Percentiles rank a stretch among this genome's conserved stretches.
Conservation (phyloP, 2,329 filamentous ascomycete species). For the Rhynchosporium graminicola region DNA sequence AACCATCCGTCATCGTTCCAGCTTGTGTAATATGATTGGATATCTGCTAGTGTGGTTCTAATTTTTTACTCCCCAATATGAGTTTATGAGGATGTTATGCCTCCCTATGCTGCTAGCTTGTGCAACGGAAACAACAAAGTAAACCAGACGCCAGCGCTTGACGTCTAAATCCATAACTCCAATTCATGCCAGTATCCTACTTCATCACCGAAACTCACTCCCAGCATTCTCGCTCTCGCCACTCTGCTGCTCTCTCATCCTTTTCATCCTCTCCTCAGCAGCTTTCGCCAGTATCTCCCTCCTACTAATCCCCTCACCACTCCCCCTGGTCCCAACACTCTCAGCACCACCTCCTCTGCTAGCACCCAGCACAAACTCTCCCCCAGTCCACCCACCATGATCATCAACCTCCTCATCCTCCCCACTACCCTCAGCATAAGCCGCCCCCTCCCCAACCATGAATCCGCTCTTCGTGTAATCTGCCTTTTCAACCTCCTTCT, state of each 20-base stretch:
- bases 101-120: too few species aligned
- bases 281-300: conserved; percentile 75
- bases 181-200: too few species aligned
- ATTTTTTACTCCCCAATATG: too few species aligned
- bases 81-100: too few species aligned
- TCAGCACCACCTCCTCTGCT: conserved; percentile 47
- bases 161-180: too few species aligned
- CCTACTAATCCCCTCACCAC: conserved; percentile 55
- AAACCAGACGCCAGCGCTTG: too few species aligned
- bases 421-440: conserved; percentile 50
- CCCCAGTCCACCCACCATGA: conserved; percentile 75
- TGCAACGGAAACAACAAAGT: too few species aligned
- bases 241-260: conserved; percentile 33
- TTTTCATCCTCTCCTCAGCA: conserved; percentile 59
- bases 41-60: too few species aligned
- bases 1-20: too few species aligned
- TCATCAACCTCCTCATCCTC: conserved; percentile 57
- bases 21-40: too few species aligned
- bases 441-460: conserved; percentile 59
- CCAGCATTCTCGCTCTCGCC: conserved; percentile 5
- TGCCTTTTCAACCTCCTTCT: conserved; percentile 77
- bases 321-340: conserved; percentile 33
- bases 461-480: conserved; percentile 77
- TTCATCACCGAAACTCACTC: background rate
- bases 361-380: conserved; percentile 72